phyloP scores from a whole-genome alignment of 2,329 filamentous ascomycete genomes.

The Didymellaceae sp. region DNA sequence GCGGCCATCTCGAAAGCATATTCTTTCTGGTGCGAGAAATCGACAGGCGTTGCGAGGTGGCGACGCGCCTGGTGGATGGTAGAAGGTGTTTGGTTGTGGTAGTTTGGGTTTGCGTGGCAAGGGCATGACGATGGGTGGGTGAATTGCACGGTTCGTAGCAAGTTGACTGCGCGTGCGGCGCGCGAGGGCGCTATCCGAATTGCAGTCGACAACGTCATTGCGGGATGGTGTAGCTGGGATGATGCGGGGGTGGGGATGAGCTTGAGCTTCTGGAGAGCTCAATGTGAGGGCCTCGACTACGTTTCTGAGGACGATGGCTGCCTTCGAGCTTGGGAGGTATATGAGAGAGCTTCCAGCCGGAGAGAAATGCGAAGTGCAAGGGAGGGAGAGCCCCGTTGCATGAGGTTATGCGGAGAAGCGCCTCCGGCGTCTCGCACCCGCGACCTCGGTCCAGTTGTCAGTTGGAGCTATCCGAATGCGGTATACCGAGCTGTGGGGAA shows the following conservation, averaged over 20 bases:
- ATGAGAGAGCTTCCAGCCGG: background rate
- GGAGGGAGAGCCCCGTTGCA: background rate
- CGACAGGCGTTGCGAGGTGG: slow-evolving; percentile 77
- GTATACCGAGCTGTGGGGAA: slow-evolving; percentile 17
- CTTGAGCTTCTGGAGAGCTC: background rate
- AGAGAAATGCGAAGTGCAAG: slow-evolving; percentile 8
- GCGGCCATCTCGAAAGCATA: slow-evolving; percentile 99
- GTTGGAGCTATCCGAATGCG: background rate
- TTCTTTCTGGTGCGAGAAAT: slow-evolving; percentile 78
- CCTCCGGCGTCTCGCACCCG: slow-evolving; percentile 7
- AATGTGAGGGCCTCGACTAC: background rate
- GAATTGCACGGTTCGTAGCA: slow-evolving; percentile 89
- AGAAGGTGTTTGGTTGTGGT: slow-evolving; percentile 59
- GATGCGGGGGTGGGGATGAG: slow-evolving; percentile 1
- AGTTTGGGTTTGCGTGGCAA: slow-evolving; percentile 89
- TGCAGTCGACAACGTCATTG: slow-evolving; percentile 21
- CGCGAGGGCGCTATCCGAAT: slow-evolving; percentile 51
- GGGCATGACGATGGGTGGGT: slow-evolving; percentile 91
- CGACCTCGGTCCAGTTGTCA: slow-evolving; percentile 8
- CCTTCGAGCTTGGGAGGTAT: background rate
- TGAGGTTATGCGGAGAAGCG: slow-evolving; percentile 14
- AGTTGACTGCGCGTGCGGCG: slow-evolving; percentile 68
- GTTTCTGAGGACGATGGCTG: background rate
- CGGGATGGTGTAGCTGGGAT: background rate
- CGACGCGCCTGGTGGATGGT: slow-evolving; percentile 61